Base-by-base conservation (phyloP, 2,329 filamentous ascomycete species). In the Geosmithia putterillii region DNA sequence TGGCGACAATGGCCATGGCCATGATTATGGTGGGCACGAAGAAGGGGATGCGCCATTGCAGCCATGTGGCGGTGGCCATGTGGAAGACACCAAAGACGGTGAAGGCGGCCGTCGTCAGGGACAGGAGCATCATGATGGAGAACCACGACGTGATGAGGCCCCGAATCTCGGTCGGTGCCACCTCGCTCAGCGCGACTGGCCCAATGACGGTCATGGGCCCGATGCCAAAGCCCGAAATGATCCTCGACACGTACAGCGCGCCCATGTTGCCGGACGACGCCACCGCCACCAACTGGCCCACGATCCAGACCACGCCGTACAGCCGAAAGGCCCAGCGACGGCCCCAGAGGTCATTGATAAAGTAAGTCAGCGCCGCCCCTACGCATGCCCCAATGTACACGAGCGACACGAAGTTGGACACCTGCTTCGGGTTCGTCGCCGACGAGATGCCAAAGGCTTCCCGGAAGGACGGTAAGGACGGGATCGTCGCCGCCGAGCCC, bases 321-420 rank as follows among this genome's bases (percentile, higher is more conserved):
- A 66, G 47, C 1, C 64, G 57, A 7, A 54, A 54, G 1, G 63
- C 61, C 62, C 63, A 65, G 19, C 60, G 50, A 1, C 64, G 57
- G 1, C 64, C 64, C 19, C 66, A 54, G 6, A 55, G 52, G 45
- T 67, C 48, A 19, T 50, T 65, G 48, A 64, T 45, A 48, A 64
- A 61, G 51, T 62, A 66, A 5, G 60, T 60, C 3, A 59, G 43
- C 48, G 28, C 42, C 52, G 49, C 64, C 7, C 48, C 48, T 15
- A 50, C 38, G 2, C 40, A 43, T 17, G 37, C 42, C 7, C 48
- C 47, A 10, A 65, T 48, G 43, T 63, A 51, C 15, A 55, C 53
- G 23, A 65, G 46, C 4, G 62, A 64, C 36, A 66, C 53, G 45
- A 61, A 63, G 42, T 62, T 60, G n/a, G 43, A 47, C 21, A 60